These are phyloP conservation scores for Plectranthus barbatus DNA, from an alignment of 257 asterid genomes.

Conservation along the genomic window DNA sequence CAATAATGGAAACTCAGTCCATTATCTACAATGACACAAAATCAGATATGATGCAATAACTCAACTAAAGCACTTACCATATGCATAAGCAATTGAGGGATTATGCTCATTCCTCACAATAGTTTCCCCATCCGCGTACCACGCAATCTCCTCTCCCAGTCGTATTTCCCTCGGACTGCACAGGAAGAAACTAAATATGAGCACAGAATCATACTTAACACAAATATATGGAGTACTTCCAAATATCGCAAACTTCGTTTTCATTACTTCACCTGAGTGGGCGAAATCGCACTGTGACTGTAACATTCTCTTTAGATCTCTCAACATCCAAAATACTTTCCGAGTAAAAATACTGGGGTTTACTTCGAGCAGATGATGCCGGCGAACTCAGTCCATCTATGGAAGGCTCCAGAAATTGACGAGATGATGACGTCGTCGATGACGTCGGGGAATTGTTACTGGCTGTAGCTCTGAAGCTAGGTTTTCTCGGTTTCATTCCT, in stretches of 20 bases:
- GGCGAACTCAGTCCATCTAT: slow-evolving; percentile 70
- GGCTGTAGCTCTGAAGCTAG: slow-evolving; percentile 28
- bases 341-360: slow-evolving; percentile 42
- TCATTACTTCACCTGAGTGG: slow-evolving; percentile 70
- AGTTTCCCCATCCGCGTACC: slow-evolving; percentile 99
- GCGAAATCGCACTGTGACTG: slow-evolving; percentile 94
- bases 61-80: slow-evolving; percentile 45
- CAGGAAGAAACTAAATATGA: slow-evolving; percentile 16
- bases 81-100: slow-evolving; percentile 87
- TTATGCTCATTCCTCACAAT: slow-evolving; percentile 89
- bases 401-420: slow-evolving; percentile 60
- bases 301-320: slow-evolving; percentile 84
- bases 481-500: slow-evolving; percentile 44
- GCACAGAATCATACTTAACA: not conserved
- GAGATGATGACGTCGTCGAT: slow-evolving; percentile 80
- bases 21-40: not conserved
- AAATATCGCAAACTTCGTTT: not conserved
- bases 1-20: not conserved
- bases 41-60: slow-evolving; percentile 8
- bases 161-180: slow-evolving; percentile 91
- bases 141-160: slow-evolving; percentile 95
- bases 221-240: not conserved
- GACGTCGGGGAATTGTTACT: slow-evolving; percentile 61
- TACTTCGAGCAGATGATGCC: slow-evolving; percentile 74
- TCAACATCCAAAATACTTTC: slow-evolving; percentile 47